Evolutionary conservation across 306 rosid genomes (phyloP), one percentile per base, ranked within the genome.

Genomic region (Trifolium subterraneum): DNA sequence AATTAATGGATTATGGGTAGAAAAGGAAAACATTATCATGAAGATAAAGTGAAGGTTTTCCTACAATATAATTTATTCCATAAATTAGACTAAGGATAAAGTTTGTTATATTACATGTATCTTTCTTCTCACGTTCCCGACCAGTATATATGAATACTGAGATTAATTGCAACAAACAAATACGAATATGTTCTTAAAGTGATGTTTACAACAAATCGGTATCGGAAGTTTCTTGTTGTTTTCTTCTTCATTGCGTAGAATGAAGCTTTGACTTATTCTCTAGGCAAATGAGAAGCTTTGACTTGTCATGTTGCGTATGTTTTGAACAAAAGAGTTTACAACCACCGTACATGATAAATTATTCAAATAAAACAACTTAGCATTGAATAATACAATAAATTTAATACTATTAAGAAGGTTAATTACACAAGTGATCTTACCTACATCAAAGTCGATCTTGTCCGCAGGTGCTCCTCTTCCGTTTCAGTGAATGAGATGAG

Each of bases 51-150:
- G 76, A 51, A 60, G 51, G 22, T n/a, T 79, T 79, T 19, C 16
- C 10, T 5, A 38, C 3, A 33, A 41, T 38, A 35, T 38, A 35
- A 48, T 75, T 31, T 61, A 61, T 50, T 69, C n/a, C n/a, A 35
- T 19, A 47, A 47, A 67, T 44, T 54, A 42, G 19, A 33, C 22
- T 18, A 44, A 25, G 27, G 44, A 79, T 44, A 15, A 31, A 2
- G 33, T 71, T 81, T 71, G 62, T 13, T 71, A 76, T 76, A 76
- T 81, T 71, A 20, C 39, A 78, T 71, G 61, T 70, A 50, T 73
- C 61, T 70, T 35, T 70, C 77, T 47, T 75, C 19, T 52, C 78
- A 65, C 66, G 75, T 56, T 64, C 60, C 54, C 75, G 48, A 76
- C 71, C 56, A 55, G 7, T 13, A 44, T 13, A 44, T 64, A 29